Evolutionary conservation across 78 protist species (phyloP).

Genomic region (Dictyostelium purpureum): DNA sequence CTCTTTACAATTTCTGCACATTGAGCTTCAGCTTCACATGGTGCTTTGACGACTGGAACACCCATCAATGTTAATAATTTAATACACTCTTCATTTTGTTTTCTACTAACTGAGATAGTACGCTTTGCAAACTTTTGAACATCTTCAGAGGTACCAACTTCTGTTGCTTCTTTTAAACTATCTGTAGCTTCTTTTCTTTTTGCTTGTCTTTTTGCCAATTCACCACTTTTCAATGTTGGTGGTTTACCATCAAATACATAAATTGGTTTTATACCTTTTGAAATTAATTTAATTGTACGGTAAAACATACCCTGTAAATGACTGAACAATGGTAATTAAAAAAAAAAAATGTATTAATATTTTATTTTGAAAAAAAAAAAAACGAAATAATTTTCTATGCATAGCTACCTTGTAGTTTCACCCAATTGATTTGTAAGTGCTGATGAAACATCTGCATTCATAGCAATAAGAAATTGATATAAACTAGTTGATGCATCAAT

Average conservation of each 20-base stretch:
- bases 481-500: conserved; percentile 97
- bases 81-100: conserved; percentile 96
- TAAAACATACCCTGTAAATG: conserved; percentile 97
- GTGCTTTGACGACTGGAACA: conserved; percentile 96
- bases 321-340: conserved; percentile 6
- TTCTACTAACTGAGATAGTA: conserved; percentile 87
- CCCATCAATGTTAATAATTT: conserved; percentile 97
- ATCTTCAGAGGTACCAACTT: conserved; percentile 90
- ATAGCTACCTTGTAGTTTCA: conserved; percentile 91
- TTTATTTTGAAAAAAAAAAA: background rate
- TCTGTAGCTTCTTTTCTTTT: conserved; percentile 88
- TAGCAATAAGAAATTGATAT: conserved; percentile 97
- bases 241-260: conserved; percentile 99
- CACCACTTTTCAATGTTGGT: conserved; percentile 96
- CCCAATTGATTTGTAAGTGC: conserved; percentile 89
- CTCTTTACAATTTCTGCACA: conserved; percentile 92
- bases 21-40: conserved; percentile 99
- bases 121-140: conserved; percentile 87
- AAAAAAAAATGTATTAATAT: background rate
- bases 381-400: background rate
- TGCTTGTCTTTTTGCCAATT: conserved; percentile 94
- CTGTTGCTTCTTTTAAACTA: conserved; percentile 86
- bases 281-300: conserved; percentile 97
- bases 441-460: conserved; percentile 51
- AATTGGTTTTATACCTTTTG: conserved; percentile 97